phyloP scores from a whole-genome alignment of 2,329 filamentous ascomycete genomes.

The Hymenoscyphus scutula region DNA sequence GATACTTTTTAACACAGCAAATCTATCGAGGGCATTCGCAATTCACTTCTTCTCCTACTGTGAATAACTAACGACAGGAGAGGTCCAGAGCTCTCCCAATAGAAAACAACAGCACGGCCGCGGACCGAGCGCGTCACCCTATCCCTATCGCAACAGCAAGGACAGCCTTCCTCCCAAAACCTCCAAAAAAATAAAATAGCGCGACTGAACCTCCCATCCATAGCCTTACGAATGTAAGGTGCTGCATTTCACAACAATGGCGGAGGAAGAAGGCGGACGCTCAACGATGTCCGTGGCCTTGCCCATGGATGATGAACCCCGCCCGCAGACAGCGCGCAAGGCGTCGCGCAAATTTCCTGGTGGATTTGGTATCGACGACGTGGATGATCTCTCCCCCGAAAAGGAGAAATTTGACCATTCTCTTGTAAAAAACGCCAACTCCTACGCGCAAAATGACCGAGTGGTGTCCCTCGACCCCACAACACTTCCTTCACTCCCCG shows the following conservation, averaged over 20 bases:
- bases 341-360: slow-evolving; percentile 31
- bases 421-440: slow-evolving; percentile 23
- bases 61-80: background rate
- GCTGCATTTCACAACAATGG: slow-evolving; percentile 29
- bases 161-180: slow-evolving; percentile 7
- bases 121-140: slow-evolving; percentile 23
- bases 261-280: slow-evolving; percentile 30
- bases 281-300: slow-evolving; percentile 19
- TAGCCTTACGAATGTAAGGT: slow-evolving; percentile 29
- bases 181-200: background rate
- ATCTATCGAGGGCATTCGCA: background rate
- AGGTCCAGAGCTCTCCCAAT: background rate
- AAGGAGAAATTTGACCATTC: slow-evolving; percentile 27
- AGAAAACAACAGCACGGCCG: background rate
- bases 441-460: slow-evolving; percentile 23
- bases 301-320: slow-evolving; percentile 18
- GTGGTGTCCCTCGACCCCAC: slow-evolving; percentile 27
- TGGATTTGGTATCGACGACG: slow-evolving; percentile 30
- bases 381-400: slow-evolving; percentile 30
- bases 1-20: too few relatives aligned
- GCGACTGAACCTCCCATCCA: background rate
- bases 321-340: slow-evolving; percentile 32
- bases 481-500: slow-evolving; percentile 29
- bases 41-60: background rate
- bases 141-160: slow-evolving; percentile 5